phyloP scores from a whole-genome alignment of 2,329 filamentous ascomycete species.

The Graphilbum sp. region DNA sequence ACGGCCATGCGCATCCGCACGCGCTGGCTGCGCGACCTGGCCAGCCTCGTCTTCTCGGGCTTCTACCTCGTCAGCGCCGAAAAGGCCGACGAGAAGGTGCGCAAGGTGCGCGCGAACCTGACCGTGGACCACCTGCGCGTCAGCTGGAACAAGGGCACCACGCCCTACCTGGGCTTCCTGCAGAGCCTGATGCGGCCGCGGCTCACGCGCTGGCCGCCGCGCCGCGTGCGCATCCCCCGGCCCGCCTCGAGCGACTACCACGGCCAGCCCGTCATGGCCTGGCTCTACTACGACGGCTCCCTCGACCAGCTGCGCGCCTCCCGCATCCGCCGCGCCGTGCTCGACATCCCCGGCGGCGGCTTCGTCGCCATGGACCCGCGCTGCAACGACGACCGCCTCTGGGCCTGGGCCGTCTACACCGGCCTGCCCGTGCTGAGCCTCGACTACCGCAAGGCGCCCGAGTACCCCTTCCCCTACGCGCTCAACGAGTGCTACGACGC shows the following conservation, averaged over 20 bases:
- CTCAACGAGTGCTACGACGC: slow-evolving; percentile 80
- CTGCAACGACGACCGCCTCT: slow-evolving; percentile 82
- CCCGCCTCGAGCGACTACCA: slow-evolving; percentile 67
- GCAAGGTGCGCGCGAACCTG: slow-evolving; percentile 70
- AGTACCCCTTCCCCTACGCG: slow-evolving; percentile 71
- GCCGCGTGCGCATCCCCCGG: slow-evolving; percentile 69
- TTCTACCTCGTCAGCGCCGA: slow-evolving; percentile 92
- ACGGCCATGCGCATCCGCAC: slow-evolving; percentile 80
- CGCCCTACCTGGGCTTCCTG: slow-evolving; percentile 64
- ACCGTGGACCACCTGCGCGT: slow-evolving; percentile 85
- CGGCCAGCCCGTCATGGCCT: slow-evolving; percentile 59
- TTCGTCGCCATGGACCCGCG: slow-evolving; percentile 97
- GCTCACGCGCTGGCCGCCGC: slow-evolving; percentile 65
- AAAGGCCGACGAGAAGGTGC: slow-evolving; percentile 89
- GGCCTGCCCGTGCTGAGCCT: slow-evolving; percentile 80
- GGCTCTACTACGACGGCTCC: slow-evolving; percentile 90
- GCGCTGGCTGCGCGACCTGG: slow-evolving; percentile 67
- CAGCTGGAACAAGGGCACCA: slow-evolving; percentile 89
- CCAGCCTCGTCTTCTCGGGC: slow-evolving; percentile 66
- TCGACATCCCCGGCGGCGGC: slow-evolving; percentile 87
- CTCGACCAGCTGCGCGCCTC: slow-evolving; percentile 41
- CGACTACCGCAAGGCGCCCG: slow-evolving; percentile 79
- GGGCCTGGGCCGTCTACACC: slow-evolving; percentile 80
- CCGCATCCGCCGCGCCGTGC: slow-evolving; percentile 54
- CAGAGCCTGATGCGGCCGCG: slow-evolving; percentile 60